Evolutionary conservation across 2,329 filamentous ascomycete genomes (phyloP).

Genomic region (Akanthomyces lecanii): DNA sequence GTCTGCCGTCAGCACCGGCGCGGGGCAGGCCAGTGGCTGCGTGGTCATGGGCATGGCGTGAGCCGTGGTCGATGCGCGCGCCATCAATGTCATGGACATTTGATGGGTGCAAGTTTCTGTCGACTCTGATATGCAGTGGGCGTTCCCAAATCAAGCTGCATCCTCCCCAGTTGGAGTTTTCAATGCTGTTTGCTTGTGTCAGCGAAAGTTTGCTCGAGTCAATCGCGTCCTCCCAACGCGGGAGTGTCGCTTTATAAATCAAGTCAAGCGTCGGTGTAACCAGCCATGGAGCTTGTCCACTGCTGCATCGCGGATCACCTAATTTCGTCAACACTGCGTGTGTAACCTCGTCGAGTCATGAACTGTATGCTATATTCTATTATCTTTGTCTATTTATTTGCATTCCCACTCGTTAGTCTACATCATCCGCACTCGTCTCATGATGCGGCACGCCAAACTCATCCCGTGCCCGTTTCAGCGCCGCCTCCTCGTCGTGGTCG

Average conservation of each 20-base stretch:
- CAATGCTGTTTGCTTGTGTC: background rate
- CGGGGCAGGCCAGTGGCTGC: constrained; percentile 21
- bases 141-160: background rate
- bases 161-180: background rate
- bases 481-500: constrained; percentile 31
- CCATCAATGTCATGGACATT: constrained; percentile 12
- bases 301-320: background rate
- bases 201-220: background rate
- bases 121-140: no score
- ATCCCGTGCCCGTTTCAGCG: constrained; percentile 37
- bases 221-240: background rate
- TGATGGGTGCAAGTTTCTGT: no score
- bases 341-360: no score
- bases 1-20: constrained; percentile 22
- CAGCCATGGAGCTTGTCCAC: background rate
- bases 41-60: constrained; percentile 24
- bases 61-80: constrained; percentile 18
- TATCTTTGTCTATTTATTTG: background rate
- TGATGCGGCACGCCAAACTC: constrained; percentile 29
- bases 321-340: background rate
- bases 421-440: constrained; percentile 38
- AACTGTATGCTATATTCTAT: background rate
- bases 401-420: constrained; percentile 33
- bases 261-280: background rate
- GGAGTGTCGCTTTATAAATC: background rate